Percentiles rank a stretch among this genome's conserved stretches.
These are phyloP conservation scores for Kwoniella shandongensis DNA, from an alignment of 768 basidiomycete species.

Conservation along the genomic window DNA sequence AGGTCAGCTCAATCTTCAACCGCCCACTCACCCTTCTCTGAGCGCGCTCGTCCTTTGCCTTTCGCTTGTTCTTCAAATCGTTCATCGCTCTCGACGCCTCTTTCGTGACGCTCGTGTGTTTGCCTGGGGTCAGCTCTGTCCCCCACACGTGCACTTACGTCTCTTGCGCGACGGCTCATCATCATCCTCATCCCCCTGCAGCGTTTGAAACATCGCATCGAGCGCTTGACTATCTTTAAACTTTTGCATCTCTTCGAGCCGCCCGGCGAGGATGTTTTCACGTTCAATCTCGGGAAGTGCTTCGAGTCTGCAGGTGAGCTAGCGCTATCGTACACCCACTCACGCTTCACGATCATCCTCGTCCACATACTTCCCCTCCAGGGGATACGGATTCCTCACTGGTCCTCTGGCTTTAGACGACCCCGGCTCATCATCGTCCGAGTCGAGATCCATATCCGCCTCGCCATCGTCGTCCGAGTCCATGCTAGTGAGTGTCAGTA, in stretches of 20 bases:
- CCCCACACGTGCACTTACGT: conserved; percentile 58
- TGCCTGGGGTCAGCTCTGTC: conserved; percentile 58
- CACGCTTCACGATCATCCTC: conserved; percentile 79
- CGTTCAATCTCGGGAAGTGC: conserved; percentile 82
- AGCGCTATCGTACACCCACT: conserved; percentile 54
- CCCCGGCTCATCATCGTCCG: conserved; percentile 63
- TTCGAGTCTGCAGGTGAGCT: conserved; percentile 72
- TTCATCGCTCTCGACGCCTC: conserved; percentile 47
- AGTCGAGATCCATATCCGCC: conserved; percentile 49
- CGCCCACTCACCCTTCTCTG: conserved; percentile 61
- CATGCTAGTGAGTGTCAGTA: conserved; percentile 1
- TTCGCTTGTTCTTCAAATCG: conserved; percentile 80
- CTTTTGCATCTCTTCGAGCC: conserved; percentile 76
- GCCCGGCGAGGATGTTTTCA: conserved; percentile 77
- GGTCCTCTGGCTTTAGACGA: conserved; percentile 7
- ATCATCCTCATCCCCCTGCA: conserved; percentile 32
- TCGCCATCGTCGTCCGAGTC: conserved; percentile 60
- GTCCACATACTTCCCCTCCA: conserved; percentile 87
- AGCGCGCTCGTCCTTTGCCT: conserved; percentile 82
- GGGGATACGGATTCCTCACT: conserved; percentile 73
- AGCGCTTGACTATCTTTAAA: conserved; percentile 69
- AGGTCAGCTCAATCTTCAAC: conserved; percentile 52
- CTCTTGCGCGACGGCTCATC: conserved; percentile 67
- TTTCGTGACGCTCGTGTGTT: conserved; percentile 60
- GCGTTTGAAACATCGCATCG: conserved; percentile 61